These are phyloP conservation scores for Aspergillus haitiensis DNA, from an alignment of 495 filamentous ascomycete genomes.

Conservation along the genomic window DNA sequence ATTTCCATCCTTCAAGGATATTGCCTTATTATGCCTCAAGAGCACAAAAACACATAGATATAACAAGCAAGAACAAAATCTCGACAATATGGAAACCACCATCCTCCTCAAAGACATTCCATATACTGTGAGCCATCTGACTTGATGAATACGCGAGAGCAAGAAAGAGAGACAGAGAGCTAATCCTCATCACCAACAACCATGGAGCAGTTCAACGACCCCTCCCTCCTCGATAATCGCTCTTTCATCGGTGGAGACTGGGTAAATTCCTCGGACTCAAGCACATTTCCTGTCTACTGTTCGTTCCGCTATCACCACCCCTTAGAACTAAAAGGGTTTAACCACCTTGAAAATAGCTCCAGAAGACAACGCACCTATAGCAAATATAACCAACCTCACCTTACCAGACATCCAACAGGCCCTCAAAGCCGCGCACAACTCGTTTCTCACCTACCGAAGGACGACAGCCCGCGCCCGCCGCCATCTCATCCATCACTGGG, in stretches of 20 bases:
- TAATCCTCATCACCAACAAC: background rate
- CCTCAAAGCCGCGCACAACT: slow-evolving; percentile 27
- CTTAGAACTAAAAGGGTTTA: background rate
- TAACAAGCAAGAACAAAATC: background rate
- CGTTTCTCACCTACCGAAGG: slow-evolving; percentile 8
- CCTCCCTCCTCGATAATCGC: slow-evolving; percentile 1
- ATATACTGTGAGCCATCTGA: background rate
- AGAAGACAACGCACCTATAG: slow-evolving; percentile 23
- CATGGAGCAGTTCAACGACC: background rate
- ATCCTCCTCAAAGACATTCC: background rate
- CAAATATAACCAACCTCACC: background rate
- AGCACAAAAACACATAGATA: background rate
- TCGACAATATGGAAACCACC: background rate
- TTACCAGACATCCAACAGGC: slow-evolving; percentile 25
- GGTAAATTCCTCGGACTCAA: background rate
- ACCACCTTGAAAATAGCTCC: background rate
- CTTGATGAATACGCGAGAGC: too few relatives aligned
- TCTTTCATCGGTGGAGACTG: background rate
- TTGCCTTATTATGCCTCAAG: too few relatives aligned
- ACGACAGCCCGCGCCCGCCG: slow-evolving; percentile 9
- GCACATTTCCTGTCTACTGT: background rate
- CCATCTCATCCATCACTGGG: slow-evolving; percentile 9
- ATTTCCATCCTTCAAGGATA: too few relatives aligned
- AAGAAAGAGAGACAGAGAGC: background rate
- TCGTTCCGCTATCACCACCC: background rate